Percentiles rank a stretch among this genome's conserved stretches.
Evolutionary conservation across 805 yeast species (phyloP).

Genomic region (Metschnikowia vanudenii): DNA sequence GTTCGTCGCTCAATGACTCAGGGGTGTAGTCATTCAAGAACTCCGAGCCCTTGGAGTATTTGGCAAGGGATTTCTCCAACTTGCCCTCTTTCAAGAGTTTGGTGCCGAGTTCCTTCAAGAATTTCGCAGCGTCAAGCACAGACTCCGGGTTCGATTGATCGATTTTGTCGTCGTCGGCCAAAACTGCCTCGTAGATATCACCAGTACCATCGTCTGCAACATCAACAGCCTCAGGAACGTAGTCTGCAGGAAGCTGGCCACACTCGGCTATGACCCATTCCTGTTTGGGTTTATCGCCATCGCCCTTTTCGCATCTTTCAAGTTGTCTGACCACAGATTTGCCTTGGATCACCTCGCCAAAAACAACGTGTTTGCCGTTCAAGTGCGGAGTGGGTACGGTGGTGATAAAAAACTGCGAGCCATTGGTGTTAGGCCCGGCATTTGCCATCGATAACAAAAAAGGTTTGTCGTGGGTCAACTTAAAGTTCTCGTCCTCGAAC

Average conservation of each 20-base stretch:
- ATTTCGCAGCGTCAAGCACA: conserved; percentile 63
- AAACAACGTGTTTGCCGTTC: conserved; percentile 93
- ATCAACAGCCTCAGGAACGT: conserved; percentile 45
- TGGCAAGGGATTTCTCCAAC: conserved; percentile 52
- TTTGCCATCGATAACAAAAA: conserved; percentile 96
- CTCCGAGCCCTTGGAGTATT: conserved; percentile 70
- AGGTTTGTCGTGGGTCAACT: conserved; percentile 72
- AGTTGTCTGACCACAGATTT: conserved; percentile 75
- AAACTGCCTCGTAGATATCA: conserved; percentile 71
- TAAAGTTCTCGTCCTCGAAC: conserved; percentile 89
- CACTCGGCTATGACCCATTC: conserved; percentile 74
- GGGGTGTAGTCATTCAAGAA: conserved; percentile 76
- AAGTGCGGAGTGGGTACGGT: conserved; percentile 86
- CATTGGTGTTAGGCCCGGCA: conserved; percentile 98
- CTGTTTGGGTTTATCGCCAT: conserved; percentile 65
- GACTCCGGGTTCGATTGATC: conserved; percentile 58
- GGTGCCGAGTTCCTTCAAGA: conserved; percentile 78
- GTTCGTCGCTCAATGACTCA: conserved; percentile 57
- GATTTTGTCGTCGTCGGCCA: conserved; percentile 71
- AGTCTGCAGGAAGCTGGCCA: conserved; percentile 71
- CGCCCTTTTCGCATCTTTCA: conserved; percentile 67
- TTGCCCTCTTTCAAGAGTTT: conserved; percentile 66
- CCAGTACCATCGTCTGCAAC: conserved; percentile 76
- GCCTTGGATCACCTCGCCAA: conserved; percentile 83
- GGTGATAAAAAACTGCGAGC: conserved; percentile 95